phyloP scores from a whole-genome alignment of 78 protist species.

The Ministeria vibrans region DNA sequence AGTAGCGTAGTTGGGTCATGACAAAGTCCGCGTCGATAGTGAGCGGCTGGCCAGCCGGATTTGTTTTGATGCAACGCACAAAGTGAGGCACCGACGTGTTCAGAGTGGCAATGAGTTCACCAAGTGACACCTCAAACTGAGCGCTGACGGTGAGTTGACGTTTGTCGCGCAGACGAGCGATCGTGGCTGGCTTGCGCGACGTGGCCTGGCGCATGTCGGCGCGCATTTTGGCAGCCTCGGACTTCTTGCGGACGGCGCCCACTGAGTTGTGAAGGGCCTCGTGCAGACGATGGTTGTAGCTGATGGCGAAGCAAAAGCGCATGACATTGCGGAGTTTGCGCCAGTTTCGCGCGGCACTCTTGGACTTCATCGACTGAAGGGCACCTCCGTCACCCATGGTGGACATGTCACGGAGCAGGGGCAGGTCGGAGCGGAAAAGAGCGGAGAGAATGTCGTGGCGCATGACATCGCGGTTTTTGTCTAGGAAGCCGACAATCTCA shows the following conservation, averaged over 20 bases:
- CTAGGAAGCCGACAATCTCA: conserved; percentile 64
- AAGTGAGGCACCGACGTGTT: conserved; percentile 42
- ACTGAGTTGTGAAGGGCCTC: no score
- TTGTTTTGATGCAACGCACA: conserved; percentile 72
- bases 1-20: conserved; percentile 52
- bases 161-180: neutral
- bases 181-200: no score
- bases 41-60: conserved; percentile 40
- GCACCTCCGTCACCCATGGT: no score
- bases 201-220: no score
- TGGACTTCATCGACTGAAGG: no score
- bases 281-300: no score
- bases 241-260: neutral
- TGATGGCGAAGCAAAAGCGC: no score
- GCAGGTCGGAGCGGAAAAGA: neutral
- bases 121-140: conserved; percentile 20
- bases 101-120: conserved; percentile 23
- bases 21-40: neutral
- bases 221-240: neutral
- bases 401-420: neutral
- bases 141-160: conserved; percentile 11
- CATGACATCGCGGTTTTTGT: conserved; percentile 22
- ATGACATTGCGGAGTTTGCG: neutral
- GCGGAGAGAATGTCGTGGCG: conserved; percentile 3
- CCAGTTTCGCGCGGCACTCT: neutral